phyloP scores from a whole-genome alignment of 208 protist genomes.

The Acanthamoeba lenticulata region DNA sequence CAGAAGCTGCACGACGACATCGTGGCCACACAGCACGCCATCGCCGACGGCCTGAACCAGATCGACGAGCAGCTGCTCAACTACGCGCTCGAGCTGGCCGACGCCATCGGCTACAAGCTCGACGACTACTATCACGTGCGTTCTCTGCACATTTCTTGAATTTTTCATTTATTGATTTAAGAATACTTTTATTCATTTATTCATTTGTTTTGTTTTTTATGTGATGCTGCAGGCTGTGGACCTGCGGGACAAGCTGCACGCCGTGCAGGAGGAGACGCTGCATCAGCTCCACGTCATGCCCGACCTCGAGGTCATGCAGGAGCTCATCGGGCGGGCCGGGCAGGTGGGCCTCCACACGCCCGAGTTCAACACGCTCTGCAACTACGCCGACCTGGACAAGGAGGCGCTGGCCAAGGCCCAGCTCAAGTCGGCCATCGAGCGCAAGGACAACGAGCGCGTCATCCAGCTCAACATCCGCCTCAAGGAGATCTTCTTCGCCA shows the following conservation, averaged over 20 bases:
- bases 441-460: conserved; percentile 28
- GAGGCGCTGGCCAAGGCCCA: conserved; percentile 14
- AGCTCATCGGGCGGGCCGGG: neutral
- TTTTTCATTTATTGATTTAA: too few species aligned
- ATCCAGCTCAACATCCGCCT: conserved; percentile 41
- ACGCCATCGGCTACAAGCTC: conserved; percentile 12
- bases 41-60: neutral
- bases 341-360: neutral
- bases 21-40: conserved; percentile 4
- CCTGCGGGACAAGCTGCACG: neutral
- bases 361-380: conserved; percentile 24
- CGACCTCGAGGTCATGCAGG: conserved; percentile 4
- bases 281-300: conserved; percentile 1
- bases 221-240: neutral
- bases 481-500: conserved; percentile 53
- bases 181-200: too few species aligned
- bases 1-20: conserved; percentile 23
- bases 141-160: too few species aligned
- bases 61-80: conserved; percentile 9
- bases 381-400: conserved; percentile 24
- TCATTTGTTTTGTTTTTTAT: neutral
- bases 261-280: neutral
- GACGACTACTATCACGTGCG: neutral
- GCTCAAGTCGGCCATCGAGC: conserved; percentile 5
- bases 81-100: neutral